phyloP scores from a whole-genome alignment of 768 basidiomycete species.

The Psilocybe cubensis region DNA sequence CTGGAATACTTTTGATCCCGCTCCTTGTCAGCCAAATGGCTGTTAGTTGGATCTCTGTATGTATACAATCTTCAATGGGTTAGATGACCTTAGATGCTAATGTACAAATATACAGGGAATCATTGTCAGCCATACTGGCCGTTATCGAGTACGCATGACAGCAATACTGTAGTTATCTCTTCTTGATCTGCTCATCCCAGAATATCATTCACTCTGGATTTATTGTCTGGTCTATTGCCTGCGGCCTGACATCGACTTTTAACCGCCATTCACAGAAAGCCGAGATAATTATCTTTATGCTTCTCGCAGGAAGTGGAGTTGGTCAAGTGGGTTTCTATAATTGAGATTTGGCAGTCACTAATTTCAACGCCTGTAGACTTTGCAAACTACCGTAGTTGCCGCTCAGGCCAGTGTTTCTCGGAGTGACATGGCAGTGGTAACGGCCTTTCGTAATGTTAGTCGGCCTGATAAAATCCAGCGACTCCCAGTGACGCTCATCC shows the following conservation, averaged over 20 bases:
- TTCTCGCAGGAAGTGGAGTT: conserved; percentile 62
- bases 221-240: conserved; percentile 68
- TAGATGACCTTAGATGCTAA: too few relatives aligned
- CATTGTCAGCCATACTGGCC: conserved; percentile 66
- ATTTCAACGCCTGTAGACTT: conserved; percentile 38
- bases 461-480: too few relatives aligned
- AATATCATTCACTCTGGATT: conserved; percentile 68
- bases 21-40: conserved; percentile 67
- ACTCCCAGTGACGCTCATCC: too few relatives aligned
- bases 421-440: conserved; percentile 78
- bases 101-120: conserved; percentile 52
- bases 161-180: too few relatives aligned
- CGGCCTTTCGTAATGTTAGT: conserved; percentile 65
- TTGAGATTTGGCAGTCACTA: background rate
- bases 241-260: conserved; percentile 72
- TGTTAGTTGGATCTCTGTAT: conserved; percentile 57
- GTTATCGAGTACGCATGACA: conserved; percentile 54
- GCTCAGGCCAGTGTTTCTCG: conserved; percentile 74
- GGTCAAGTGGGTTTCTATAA: conserved; percentile 51
- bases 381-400: conserved; percentile 70
- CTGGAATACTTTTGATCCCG: conserved; percentile 65
- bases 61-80: too few relatives aligned
- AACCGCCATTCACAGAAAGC: conserved; percentile 48
- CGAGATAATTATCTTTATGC: conserved; percentile 62
- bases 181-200: conserved; percentile 38